These are phyloP conservation scores for Aspergillus bridgeri DNA, from an alignment of 495 filamentous ascomycete species.

Conservation along the genomic window DNA sequence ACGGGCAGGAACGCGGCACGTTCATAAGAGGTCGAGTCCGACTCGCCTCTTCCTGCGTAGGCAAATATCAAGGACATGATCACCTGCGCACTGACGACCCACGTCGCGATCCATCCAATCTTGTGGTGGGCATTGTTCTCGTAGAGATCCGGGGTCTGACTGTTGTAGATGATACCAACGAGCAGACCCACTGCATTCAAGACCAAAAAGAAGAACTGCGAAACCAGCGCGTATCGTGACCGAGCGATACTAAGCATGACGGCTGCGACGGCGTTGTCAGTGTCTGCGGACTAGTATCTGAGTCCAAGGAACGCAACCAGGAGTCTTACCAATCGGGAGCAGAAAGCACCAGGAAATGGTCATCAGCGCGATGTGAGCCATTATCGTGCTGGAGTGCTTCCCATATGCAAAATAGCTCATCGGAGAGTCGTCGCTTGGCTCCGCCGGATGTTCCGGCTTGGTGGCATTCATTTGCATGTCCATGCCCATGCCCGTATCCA, in stretches of 20 bases:
- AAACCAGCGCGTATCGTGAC: constrained; percentile 68
- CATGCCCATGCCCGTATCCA: constrained; percentile 34
- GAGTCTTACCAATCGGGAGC: constrained; percentile 71
- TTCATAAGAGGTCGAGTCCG: constrained; percentile 29
- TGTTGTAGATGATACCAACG: constrained; percentile 73
- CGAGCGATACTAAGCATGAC: constrained; percentile 82
- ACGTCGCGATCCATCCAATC: constrained; percentile 82
- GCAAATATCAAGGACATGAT: constrained; percentile 61
- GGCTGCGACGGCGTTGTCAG: constrained; percentile 43
- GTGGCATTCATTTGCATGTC: constrained; percentile 38
- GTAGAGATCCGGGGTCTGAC: constrained; percentile 83
- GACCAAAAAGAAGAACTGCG: constrained; percentile 72
- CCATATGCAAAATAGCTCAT: constrained; percentile 74
- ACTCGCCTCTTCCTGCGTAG: constrained; percentile 40
- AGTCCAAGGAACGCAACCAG: not conserved
- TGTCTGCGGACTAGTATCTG: not conserved
- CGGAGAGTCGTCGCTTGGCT: constrained; percentile 23
- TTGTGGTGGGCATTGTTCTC: constrained; percentile 84
- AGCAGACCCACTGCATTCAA: constrained; percentile 69
- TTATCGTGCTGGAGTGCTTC: constrained; percentile 63
- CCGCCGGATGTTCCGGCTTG: constrained; percentile 32
- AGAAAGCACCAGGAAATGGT: constrained; percentile 76
- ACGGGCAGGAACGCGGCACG: constrained; percentile 61
- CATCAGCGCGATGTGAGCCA: constrained; percentile 80
- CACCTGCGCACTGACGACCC: constrained; percentile 65